phyloP scores from a whole-genome alignment of 2,329 filamentous ascomycete species.

The Diaporthe citri region DNA sequence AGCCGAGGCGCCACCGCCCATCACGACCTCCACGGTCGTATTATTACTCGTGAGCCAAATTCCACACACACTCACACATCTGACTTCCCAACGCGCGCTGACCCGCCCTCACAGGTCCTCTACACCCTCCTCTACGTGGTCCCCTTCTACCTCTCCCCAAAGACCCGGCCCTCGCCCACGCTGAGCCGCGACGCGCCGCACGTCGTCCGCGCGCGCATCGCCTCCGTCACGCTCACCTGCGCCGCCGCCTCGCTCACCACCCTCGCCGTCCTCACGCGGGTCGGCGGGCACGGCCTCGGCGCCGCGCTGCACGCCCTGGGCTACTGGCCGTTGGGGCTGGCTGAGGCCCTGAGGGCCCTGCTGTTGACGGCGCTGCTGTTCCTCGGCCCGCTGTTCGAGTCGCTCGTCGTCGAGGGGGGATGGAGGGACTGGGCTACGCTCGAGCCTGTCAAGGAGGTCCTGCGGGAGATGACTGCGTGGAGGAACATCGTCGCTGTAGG shows the following conservation, averaged over 20 bases:
- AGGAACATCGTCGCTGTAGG: conserved; percentile 88
- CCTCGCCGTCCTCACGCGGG: conserved; percentile 72
- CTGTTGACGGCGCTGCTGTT: conserved; percentile 84
- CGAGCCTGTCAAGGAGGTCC: conserved; percentile 67
- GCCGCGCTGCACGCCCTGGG: conserved; percentile 79
- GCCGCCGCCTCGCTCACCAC: conserved; percentile 75
- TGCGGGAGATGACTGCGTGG: conserved; percentile 84
- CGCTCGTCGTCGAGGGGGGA: conserved; percentile 77
- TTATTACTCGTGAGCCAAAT: conserved; percentile 51
- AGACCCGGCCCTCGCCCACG: conserved; percentile 82
- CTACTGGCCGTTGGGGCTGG: conserved; percentile 79
- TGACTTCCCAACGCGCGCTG: not conserved
- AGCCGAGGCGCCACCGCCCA: conserved; percentile 49
- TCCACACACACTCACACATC: not conserved
- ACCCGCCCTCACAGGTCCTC: conserved; percentile 65
- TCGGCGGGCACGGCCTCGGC: conserved; percentile 54
- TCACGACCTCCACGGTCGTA: conserved; percentile 54
- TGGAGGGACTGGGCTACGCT: conserved; percentile 76
- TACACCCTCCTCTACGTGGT: conserved; percentile 93
- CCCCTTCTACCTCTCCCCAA: conserved; percentile 86
- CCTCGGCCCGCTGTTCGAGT: conserved; percentile 85
- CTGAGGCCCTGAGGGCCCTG: conserved; percentile 74
- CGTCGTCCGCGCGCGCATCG: conserved; percentile 88
- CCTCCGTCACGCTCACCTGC: conserved; percentile 83
- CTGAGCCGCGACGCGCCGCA: conserved; percentile 89